Base-by-base conservation (phyloP, 2,329 filamentous ascomycete genomes). In the Rosellinia necatrix region DNA sequence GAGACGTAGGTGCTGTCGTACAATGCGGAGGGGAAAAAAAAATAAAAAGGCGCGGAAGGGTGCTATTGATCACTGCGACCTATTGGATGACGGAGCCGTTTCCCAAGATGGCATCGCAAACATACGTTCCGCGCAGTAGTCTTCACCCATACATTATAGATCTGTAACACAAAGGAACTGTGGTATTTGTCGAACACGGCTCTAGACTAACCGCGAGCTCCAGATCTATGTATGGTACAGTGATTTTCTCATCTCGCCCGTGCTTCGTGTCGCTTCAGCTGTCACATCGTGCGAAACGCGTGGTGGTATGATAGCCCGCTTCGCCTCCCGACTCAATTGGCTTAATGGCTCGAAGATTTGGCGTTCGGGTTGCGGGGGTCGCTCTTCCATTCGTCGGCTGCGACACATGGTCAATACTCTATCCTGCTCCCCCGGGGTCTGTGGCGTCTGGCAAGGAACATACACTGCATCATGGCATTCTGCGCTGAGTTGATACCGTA, bases 381-480 rank as follows among this genome's bases (percentile, higher is more conserved):
- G 82, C 96, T 96, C 87, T 92, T 96, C 86, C 85, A 97, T 81
- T 97, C 91, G 69, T 90, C 90, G 81, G 86, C 93, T 97, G 68
- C 63, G 46, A 22, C 38, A 43, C 38, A 46, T 44, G 62, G 54
- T 57, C 25, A 58, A 57, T 37, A 57, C 56, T 38, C 44, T 12
- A 17, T 27, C 21, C n/a, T n/a, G 9, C 34, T 46, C 34, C 15
- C 22, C 19, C 24, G 4, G 19, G 21, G 15, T 24, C 30, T 32
- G 17, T 9, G 42, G 8, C 1, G 12, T 37, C 4, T 38, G 15
- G 19, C 6, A 42, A 48, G 22, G 3, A 44, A 71, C 76, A 63
- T 86, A 97, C 93, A 84, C 74, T 85, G 80, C 79, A 88, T 86
- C 80, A 96, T 83, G 69, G 84, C 78, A 74, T 83, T 89, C 73